These are phyloP conservation scores for Daldinia vernicosa DNA, from an alignment of 495 filamentous ascomycete species.

Conservation along the genomic window DNA sequence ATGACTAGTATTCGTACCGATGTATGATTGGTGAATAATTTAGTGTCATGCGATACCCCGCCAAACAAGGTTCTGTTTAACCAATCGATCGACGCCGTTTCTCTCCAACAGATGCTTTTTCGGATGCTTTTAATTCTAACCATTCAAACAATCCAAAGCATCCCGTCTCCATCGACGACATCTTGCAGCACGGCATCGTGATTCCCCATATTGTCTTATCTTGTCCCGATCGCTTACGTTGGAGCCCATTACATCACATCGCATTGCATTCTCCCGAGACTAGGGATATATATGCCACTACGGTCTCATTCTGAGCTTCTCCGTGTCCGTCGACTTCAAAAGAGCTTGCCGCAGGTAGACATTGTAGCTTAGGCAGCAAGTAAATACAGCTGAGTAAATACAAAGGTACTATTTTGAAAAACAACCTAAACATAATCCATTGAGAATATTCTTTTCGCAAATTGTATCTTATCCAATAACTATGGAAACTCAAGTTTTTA, in stretches of 20 bases:
- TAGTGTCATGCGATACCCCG: conserved; percentile 26
- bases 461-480: neutral
- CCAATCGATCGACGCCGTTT: conserved; percentile 19
- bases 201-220: conserved; percentile 3
- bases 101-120: conserved; percentile 29
- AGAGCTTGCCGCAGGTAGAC: conserved; percentile 2
- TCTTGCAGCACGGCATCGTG: conserved; percentile 21
- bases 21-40: conserved; percentile 25
- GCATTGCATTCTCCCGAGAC: neutral
- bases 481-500: conserved; percentile 45
- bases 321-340: neutral
- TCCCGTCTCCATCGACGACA: conserved; percentile 28
- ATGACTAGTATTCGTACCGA: too few species aligned
- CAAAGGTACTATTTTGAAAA: conserved; percentile 26
- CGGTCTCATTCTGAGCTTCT: neutral
- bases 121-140: conserved; percentile 22
- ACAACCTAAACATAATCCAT: neutral
- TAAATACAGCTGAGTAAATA: conserved; percentile 23
- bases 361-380: conserved; percentile 25
- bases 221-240: neutral
- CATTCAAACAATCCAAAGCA: neutral
- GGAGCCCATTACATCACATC: conserved; percentile 6
- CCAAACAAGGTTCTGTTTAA: conserved; percentile 6
- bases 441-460: neutral
- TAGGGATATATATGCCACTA: conserved; percentile 12